A percentile compares a stretch with the other conserved stretches of the same genome.
phyloP scores from a whole-genome alignment of 352 stramenopile genomes.

The Elongisporangium anandrum region DNA sequence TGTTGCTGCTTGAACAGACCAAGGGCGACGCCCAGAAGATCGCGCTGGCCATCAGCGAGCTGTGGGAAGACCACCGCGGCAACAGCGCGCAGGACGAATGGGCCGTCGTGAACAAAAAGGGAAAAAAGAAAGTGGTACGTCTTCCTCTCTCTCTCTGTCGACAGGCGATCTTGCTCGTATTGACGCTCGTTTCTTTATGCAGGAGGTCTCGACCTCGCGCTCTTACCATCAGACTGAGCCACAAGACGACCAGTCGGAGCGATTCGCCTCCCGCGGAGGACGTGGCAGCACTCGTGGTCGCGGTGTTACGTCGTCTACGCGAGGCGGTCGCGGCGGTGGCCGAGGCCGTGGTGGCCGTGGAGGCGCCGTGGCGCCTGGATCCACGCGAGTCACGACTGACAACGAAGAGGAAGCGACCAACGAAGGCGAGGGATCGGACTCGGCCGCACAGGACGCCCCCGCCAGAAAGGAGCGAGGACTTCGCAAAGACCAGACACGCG shows the following conservation, averaged over 20 bases:
- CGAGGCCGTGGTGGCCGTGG: conserved; percentile 36
- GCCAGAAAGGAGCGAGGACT: conserved; percentile 2
- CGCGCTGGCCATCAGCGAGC: conserved; percentile 70
- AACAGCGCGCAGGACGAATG: conserved; percentile 62
- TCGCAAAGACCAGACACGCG: conserved; percentile 2
- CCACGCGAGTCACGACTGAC: conserved; percentile 17
- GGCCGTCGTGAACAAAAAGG: conserved; percentile 79
- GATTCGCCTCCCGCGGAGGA: conserved; percentile 25
- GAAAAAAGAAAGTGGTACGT: conserved; percentile 64
- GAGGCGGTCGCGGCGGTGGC: conserved; percentile 46
- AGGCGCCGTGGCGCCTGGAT: conserved; percentile 20
- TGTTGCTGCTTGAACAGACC: conserved; percentile 59
- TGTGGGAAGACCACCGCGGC: conserved; percentile 80
- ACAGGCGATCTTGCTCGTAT: conserved; percentile 2
- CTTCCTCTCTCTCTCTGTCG: not conserved
- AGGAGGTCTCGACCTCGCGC: conserved; percentile 19
- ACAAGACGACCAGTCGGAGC: conserved; percentile 26
- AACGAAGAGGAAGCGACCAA: conserved; percentile 46
- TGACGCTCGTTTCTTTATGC: not conserved
- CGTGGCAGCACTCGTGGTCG: conserved; percentile 44
- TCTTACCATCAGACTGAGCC: conserved; percentile 28
- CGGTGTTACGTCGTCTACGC: conserved; percentile 25
- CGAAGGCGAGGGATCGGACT: conserved; percentile 29
- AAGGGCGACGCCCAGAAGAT: conserved; percentile 72
- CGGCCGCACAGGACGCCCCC: conserved; percentile 16